phyloP scores from a whole-genome alignment of 1,284 basidiomycete species.

The Cutaneotrichosporon curvatum region DNA sequence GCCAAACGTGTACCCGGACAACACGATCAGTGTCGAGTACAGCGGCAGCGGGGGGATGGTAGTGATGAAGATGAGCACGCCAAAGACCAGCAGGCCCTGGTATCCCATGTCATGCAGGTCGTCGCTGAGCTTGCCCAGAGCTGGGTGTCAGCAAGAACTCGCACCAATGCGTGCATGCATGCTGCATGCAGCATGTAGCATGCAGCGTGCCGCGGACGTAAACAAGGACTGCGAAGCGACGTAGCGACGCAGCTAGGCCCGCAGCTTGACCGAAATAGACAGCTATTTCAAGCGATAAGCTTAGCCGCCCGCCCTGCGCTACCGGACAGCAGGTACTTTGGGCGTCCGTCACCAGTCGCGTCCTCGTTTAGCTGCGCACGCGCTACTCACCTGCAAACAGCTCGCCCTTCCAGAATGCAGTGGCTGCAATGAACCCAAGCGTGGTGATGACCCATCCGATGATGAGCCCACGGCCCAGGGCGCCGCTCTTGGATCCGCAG shows the following conservation, averaged over 20 bases:
- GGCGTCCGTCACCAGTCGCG: too few relatives aligned
- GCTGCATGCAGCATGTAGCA: too few relatives aligned
- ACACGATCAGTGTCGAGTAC: conserved; percentile 51
- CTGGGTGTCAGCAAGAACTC: conserved; percentile 16
- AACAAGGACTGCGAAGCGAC: too few relatives aligned
- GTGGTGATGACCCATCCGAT: conserved; percentile 41
- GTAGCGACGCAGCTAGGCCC: too few relatives aligned
- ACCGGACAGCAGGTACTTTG: too few relatives aligned
- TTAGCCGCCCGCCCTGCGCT: too few relatives aligned
- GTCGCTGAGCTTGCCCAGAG: conserved; percentile 38
- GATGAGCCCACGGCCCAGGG: conserved; percentile 32
- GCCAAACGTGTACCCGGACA: conserved; percentile 51
- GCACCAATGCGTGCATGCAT: neutral
- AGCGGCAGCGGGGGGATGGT: conserved; percentile 49
- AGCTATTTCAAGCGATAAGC: too few relatives aligned
- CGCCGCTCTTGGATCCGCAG: conserved; percentile 14
- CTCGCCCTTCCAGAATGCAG: conserved; percentile 39
- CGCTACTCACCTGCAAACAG: conserved; percentile 36
- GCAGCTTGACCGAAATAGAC: too few relatives aligned
- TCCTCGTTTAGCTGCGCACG: too few relatives aligned
- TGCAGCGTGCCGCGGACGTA: too few relatives aligned
- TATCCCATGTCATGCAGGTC: conserved; percentile 36
- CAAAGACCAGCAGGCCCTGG: conserved; percentile 41
- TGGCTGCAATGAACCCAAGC: conserved; percentile 33
- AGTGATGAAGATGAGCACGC: conserved; percentile 42